Conservation (phyloP, 495 filamentous ascomycete species). For the Neurospora africana region DNA sequence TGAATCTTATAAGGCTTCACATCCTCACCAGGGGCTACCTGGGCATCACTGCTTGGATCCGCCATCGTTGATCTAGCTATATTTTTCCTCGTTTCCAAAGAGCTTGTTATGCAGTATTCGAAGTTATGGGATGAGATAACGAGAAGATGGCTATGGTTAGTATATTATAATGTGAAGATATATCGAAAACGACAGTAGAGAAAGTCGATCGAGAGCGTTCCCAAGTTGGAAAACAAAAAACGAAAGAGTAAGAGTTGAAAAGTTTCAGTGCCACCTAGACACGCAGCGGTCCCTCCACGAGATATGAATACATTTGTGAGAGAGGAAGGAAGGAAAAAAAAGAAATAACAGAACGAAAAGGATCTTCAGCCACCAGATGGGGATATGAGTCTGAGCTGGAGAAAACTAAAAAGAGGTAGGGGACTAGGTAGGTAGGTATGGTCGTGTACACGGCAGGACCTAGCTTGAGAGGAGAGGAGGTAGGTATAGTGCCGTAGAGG, state of each 20-base stretch:
- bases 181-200: neutral
- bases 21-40: slow-evolving; percentile 18
- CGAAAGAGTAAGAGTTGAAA: neutral
- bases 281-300: neutral
- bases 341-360: neutral
- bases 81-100: neutral
- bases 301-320: neutral
- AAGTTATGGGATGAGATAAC: neutral
- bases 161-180: neutral
- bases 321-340: neutral
- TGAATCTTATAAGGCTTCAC: slow-evolving; percentile 41
- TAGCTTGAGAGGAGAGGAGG: neutral
- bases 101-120: neutral
- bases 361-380: neutral
- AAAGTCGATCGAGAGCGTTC: neutral
- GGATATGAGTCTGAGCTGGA: neutral
- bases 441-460: too few relatives aligned
- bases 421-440: neutral
- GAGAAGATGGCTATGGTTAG: neutral
- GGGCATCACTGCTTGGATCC: neutral
- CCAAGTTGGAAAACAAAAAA: neutral
- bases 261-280: neutral
- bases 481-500: neutral
- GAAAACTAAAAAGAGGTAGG: neutral
- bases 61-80: neutral